Evolutionary conservation across 164 flowering plant genomes (phyloP).

Genomic region (Magnolia officinalis): DNA sequence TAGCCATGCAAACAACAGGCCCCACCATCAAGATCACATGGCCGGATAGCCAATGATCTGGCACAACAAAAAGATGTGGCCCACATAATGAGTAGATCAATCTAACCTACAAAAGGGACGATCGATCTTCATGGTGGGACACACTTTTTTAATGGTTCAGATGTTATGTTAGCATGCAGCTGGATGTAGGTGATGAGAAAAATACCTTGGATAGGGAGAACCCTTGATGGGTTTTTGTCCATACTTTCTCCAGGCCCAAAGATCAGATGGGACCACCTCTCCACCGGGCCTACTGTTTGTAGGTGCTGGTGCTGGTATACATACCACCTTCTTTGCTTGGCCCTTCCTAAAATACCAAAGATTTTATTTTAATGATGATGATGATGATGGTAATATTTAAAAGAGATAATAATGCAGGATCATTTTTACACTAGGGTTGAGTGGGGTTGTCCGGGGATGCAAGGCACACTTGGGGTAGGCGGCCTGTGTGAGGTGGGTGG

Average conservation of each 20-base stretch:
- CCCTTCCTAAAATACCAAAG: constrained; percentile 49
- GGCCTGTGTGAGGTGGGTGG: no score
- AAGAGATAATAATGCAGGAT: neutral
- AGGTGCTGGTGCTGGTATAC: constrained; percentile 88
- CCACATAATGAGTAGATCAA: no score
- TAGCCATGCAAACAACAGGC: neutral
- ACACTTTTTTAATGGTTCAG: neutral
- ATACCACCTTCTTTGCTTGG: constrained; percentile 88
- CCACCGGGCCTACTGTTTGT: constrained; percentile 65
- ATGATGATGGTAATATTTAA: neutral
- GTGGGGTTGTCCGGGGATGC: no score
- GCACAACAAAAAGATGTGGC: no score
- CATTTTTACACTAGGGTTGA: neutral
- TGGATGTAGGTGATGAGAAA: neutral
- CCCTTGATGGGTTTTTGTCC: constrained; percentile 99
- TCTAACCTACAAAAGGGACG: no score
- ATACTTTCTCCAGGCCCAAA: constrained; percentile 98
- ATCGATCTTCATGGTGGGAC: no score
- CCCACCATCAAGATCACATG: neutral
- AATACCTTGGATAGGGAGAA: constrained; percentile 93
- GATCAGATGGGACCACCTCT: constrained; percentile 89
- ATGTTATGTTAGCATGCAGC: neutral
- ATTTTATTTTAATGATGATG: no score
- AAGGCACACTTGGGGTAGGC: no score
- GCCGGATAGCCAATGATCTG: no score